phyloP scores from a whole-genome alignment of 768 basidiomycete genomes.

The Coprinopsis marcescibilis region DNA sequence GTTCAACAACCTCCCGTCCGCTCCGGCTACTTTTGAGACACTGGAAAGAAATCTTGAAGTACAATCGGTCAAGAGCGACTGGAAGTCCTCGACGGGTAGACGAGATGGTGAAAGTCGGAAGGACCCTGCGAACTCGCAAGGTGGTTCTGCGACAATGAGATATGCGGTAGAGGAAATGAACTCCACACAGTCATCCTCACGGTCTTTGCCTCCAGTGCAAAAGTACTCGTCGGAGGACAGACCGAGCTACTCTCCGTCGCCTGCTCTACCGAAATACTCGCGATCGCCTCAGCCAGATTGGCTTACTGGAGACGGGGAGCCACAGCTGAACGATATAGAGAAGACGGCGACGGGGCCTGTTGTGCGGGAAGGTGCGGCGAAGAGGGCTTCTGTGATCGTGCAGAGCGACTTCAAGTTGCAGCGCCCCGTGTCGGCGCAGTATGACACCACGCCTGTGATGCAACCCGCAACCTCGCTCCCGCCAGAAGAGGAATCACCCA shows the following conservation, averaged over 20 bases:
- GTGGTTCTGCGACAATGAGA: slow-evolving; percentile 8
- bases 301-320: slow-evolving; percentile 66
- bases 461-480: slow-evolving; percentile 13
- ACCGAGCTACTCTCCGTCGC: slow-evolving; percentile 6
- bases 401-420: slow-evolving; percentile 34
- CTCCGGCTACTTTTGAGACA: background rate
- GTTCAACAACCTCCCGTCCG: background rate
- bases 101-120: background rate
- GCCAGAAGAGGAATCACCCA: slow-evolving; percentile 28
- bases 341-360: slow-evolving; percentile 35
- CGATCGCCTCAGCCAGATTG: slow-evolving; percentile 45
- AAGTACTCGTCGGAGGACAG: background rate
- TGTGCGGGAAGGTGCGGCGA: slow-evolving; percentile 65
- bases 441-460: slow-evolving; percentile 23
- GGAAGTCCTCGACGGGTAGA: slow-evolving; percentile 3
- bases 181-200: background rate
- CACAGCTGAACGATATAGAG: slow-evolving; percentile 17
- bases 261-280: slow-evolving; percentile 7
- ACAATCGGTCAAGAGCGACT: background rate
- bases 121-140: background rate
- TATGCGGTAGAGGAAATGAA: slow-evolving; percentile 6
- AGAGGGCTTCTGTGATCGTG: slow-evolving; percentile 64
- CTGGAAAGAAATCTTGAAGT: slow-evolving; percentile 8
- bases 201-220: background rate
- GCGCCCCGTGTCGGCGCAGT: slow-evolving; percentile 32